phyloP scores from a whole-genome alignment of 140 eudicot genomes.

The Flaveria floridana region DNA sequence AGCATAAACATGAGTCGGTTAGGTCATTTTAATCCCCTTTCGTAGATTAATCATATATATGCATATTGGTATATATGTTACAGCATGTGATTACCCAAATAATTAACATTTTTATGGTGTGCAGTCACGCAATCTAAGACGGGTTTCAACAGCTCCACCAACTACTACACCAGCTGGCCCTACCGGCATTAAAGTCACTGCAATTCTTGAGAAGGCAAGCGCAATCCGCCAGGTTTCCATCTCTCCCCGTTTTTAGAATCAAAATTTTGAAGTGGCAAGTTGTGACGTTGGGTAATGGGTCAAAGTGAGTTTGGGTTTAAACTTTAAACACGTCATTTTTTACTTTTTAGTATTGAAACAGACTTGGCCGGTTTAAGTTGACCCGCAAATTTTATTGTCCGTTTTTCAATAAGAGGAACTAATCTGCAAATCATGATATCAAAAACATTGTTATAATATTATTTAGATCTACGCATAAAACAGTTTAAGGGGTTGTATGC shows the following conservation, averaged over 20 bases:
- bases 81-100: background rate
- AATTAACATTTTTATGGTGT: constrained; percentile 7
- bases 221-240: constrained; percentile 83
- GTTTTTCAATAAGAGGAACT: background rate
- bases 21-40: background rate
- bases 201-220: constrained; percentile 84
- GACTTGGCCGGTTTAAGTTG: background rate
- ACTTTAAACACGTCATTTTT: background rate
- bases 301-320: background rate
- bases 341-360: too few relatives aligned
- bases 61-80: constrained; percentile 3
- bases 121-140: constrained; percentile 89
- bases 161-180: constrained; percentile 35
- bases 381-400: background rate
- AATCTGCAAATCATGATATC: background rate
- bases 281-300: background rate
- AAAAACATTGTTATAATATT: too few relatives aligned
- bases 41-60: constrained; percentile 15
- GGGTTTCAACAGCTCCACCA: constrained; percentile 51
- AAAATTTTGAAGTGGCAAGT: background rate
- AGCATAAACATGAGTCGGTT: background rate
- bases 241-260: background rate
- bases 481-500: too few relatives aligned
- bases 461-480: too few relatives aligned
- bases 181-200: constrained; percentile 60